Evolutionary conservation across 208 protist species (phyloP).

Genomic region (Trichomonas vaginalis): DNA sequence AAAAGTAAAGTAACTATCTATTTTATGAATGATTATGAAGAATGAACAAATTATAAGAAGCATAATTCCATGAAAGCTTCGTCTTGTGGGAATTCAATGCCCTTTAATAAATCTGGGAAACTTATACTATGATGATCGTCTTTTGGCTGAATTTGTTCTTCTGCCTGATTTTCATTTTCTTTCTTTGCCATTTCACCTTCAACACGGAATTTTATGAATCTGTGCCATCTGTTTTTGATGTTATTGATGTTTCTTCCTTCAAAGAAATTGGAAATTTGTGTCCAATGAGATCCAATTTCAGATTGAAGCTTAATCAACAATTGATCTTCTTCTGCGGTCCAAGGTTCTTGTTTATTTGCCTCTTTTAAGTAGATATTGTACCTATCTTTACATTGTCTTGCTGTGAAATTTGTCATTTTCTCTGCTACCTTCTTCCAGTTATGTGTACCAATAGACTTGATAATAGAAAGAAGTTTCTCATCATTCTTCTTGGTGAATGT

Average conservation of each 20-base stretch:
- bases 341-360: background rate
- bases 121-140: no score
- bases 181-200: no score
- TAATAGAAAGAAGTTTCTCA: background rate
- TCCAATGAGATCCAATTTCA: background rate
- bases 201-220: no score
- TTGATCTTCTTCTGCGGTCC: background rate
- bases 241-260: background rate
- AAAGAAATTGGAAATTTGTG: background rate
- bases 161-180: no score
- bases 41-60: no score
- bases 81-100: no score
- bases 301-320: background rate
- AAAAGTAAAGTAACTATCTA: no score
- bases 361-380: background rate
- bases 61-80: no score
- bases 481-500: background rate
- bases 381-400: background rate
- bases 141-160: no score
- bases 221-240: background rate
- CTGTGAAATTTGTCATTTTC: background rate
- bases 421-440: background rate
- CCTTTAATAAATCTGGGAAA: no score
- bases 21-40: no score
- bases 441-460: background rate